Conservation (phyloP, 225 moss, liverwort and hornwort species). For the Polytrichum commune region DNA sequence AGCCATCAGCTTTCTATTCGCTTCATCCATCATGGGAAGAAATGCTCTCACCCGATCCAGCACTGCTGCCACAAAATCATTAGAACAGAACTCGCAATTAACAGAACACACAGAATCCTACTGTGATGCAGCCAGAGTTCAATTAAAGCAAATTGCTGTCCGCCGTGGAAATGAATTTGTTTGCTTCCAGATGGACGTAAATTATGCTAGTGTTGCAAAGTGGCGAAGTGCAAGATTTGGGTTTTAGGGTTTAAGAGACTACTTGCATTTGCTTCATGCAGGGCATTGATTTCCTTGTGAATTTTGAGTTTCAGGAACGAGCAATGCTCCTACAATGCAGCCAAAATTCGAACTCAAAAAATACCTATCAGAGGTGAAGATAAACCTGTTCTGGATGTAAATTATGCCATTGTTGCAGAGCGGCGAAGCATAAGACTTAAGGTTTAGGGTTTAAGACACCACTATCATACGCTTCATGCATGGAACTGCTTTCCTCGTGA, state of each 20-base stretch:
- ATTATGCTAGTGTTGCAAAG: background rate
- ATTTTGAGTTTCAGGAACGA: no score
- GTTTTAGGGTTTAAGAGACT: background rate
- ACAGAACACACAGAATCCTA: background rate
- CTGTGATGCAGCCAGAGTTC: background rate
- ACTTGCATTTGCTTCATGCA: no score
- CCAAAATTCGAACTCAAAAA: background rate
- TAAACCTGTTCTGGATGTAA: background rate
- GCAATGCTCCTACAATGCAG: background rate
- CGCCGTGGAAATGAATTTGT: background rate
- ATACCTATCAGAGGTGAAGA: background rate
- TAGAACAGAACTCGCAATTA: background rate
- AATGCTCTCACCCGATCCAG: slow-evolving; percentile 69
- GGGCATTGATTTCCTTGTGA: no score
- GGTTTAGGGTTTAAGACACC: background rate
- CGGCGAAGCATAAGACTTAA: background rate
- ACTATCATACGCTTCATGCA: no score
- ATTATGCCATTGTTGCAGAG: background rate
- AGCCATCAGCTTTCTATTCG: slow-evolving; percentile 68
- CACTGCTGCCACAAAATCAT: slow-evolving; percentile 34
- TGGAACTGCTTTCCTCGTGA: no score
- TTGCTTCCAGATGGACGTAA: no score
- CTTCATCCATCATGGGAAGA: slow-evolving; percentile 75
- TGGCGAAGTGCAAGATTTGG: background rate
- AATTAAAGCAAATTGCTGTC: background rate